Conservation (phyloP, 805 yeast genomes). For the Myxozyma lipomycoides region DNA sequence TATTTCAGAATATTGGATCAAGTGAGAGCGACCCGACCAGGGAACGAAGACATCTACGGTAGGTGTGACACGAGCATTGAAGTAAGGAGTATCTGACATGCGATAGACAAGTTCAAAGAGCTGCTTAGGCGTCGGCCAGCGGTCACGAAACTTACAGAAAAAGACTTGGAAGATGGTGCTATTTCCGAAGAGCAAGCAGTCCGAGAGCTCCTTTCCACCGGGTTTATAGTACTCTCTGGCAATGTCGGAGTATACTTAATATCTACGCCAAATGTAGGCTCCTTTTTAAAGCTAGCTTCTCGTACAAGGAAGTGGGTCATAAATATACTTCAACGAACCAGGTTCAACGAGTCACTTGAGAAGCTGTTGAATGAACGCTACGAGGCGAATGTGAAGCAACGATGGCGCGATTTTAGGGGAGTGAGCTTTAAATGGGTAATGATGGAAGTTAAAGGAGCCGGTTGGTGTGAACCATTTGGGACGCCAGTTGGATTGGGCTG, state of each 20-base stretch:
- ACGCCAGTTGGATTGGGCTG: slow-evolving; percentile 62
- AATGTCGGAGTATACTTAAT: slow-evolving; percentile 34
- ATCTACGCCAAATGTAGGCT: slow-evolving; percentile 40
- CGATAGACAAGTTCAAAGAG: slow-evolving; percentile 22
- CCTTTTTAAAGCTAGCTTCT: slow-evolving; percentile 35
- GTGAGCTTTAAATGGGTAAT: slow-evolving; percentile 51
- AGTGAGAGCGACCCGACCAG: background rate
- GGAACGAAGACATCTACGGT: slow-evolving; percentile 3
- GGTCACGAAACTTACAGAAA: slow-evolving; percentile 30
- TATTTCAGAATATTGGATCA: slow-evolving; percentile 22
- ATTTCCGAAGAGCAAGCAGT: slow-evolving; percentile 21
- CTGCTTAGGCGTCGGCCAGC: slow-evolving; percentile 33
- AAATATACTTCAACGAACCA: slow-evolving; percentile 33
- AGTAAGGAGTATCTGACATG: background rate
- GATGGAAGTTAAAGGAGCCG: slow-evolving; percentile 54
- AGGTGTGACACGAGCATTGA: too few species aligned
- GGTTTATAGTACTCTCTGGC: slow-evolving; percentile 39
- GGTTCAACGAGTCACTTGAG: slow-evolving; percentile 41
- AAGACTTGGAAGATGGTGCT: slow-evolving; percentile 29
- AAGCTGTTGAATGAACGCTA: slow-evolving; percentile 34
- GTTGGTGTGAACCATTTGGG: slow-evolving; percentile 51
- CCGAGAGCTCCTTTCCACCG: slow-evolving; percentile 31
- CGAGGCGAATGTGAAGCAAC: slow-evolving; percentile 30
- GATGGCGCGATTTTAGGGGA: slow-evolving; percentile 50
- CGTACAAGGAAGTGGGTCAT: slow-evolving; percentile 38